Evolutionary conservation across 2,329 filamentous ascomycete species (phyloP), one percentile per base, ranked within the genome.

Genomic region (Neurospora sp.): DNA sequence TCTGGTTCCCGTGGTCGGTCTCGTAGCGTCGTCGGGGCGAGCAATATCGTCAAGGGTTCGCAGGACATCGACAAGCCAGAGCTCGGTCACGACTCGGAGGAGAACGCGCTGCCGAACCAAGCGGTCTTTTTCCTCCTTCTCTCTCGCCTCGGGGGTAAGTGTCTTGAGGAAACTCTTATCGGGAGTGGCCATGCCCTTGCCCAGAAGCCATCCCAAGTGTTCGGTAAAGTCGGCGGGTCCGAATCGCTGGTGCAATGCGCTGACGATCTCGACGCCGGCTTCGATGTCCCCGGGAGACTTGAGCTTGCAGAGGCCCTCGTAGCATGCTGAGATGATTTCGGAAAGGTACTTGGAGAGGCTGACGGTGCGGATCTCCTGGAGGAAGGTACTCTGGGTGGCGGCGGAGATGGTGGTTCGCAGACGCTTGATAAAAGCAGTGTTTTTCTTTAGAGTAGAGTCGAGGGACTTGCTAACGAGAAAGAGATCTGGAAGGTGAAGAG

Each of bases 341-440:
- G 95, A 97, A 17, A 98, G 89, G 81, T 98, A 98, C 79, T 97
- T 97, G 85, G 95, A 93, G 68, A 98, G 86, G 75, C 94, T 97
- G 38, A 98, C 86, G 36, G 93, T 92, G 76, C 91, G 90, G 76
- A 97, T 94, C 78, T 98, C 95, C 79, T 95, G 89, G 67, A 97
- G 83, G 81, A 98, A 97, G 71, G 93, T 96, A 74, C 87, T 84
- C 69, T 94, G 89, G 69, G 91, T 92, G 70, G 93, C 85, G 67
- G 92, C 83, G 73, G 91, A 94, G 73, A 98, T 90, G 71, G 93
- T 92, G 71, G 95, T 97, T 76, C 95, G 92, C 70, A 98, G 86
- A 77, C 95, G 93, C 82, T 97, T 97, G 78, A 98, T 98, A 80
- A 98, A 97, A 74, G 94, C 93, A 4, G 95, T 98, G 77, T 98